Percentiles rank a stretch among this genome's conserved stretches.
These are phyloP conservation scores for Tetrahymena malaccensis DNA, from an alignment of 73 alveolate genomes.

Conservation along the genomic window DNA sequence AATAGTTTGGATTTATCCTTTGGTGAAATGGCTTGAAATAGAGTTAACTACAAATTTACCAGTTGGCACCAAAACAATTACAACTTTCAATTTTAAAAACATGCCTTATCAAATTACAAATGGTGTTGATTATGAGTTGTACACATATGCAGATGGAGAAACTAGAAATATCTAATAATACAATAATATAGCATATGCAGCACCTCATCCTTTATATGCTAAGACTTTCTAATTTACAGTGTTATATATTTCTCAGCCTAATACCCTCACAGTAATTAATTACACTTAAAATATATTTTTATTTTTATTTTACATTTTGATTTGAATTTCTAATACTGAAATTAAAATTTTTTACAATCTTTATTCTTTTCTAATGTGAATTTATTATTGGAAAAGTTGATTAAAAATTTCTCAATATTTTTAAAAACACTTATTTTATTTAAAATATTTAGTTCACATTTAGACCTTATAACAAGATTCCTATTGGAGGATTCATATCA, in stretches of 20 bases:
- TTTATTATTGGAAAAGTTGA: no score
- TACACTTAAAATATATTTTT: background rate
- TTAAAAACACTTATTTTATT: background rate
- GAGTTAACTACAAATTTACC: background rate
- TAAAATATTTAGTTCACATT: background rate
- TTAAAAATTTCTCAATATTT: no score
- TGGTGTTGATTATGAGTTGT: constrained; percentile 23
- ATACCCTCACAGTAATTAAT: background rate
- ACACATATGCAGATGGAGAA: background rate
- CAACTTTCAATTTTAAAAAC: constrained; percentile 6
- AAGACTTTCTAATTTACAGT: background rate
- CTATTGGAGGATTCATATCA: constrained; percentile 7
- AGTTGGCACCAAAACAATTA: background rate
- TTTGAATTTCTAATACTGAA: background rate
- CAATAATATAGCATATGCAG: background rate
- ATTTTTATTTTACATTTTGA: background rate
- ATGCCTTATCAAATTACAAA: constrained; percentile 27
- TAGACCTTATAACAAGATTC: constrained; percentile 22
- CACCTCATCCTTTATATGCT: background rate
- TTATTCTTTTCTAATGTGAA: no score
- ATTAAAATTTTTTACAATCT: no score
- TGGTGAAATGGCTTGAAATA: constrained; percentile 16
- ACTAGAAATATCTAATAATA: background rate
- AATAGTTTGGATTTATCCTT: constrained; percentile 5
- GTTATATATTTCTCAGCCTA: background rate